Evolutionary conservation across 2,329 filamentous ascomycete species (phyloP), one percentile per base, ranked within the genome.

Genomic region (Verticillium dahliae): DNA sequence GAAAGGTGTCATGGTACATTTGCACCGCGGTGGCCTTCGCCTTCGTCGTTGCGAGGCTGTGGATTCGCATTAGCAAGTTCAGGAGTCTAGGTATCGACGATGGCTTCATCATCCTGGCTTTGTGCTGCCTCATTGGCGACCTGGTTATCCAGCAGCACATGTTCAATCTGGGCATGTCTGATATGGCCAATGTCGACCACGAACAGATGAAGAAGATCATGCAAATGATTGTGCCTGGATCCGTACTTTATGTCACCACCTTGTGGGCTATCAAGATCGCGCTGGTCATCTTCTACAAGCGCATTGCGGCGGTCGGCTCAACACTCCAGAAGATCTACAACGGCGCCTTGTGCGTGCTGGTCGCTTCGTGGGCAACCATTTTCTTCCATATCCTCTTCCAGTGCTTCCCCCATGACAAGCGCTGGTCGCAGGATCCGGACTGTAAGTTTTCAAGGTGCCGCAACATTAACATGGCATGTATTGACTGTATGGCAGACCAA

Each of bases 181-280:
- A 67, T 1, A 68, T 71, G 6, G 22, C 56, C 1, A 66, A 58
- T 2, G 69, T 68, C 3, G 63, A 61, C 5, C 65, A 58, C 1
- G 66, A 69, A 10, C 18, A 70, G 0, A 69, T 71, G 45, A 64
- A 69, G 37, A 57, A 65, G 11, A 70, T 71, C 31, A 71, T 71
- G 69, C 56, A 61, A 4, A 57, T 41, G 57, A 7, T 55, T 31
- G 57, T 38, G 10, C 34, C 61, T 39, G 56, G 75, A 14, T 77
- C 75, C 1, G 69, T 73, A 2, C 70, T 78, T 2, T 78, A 78
- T 56, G 73, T 77, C 0, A 67, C 75, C 2, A 76, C 75, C 2
- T 62, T 78, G 5, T 78, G 75, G 75, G 67, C 73, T 13, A 73
- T 78, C 66, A 78, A 78, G 57, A 67, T 76, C 6, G 74, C 75